Evolutionary conservation across 768 basidiomycete genomes (phyloP), one percentile per base, ranked within the genome.

Genomic region (Jaapia argillacea): DNA sequence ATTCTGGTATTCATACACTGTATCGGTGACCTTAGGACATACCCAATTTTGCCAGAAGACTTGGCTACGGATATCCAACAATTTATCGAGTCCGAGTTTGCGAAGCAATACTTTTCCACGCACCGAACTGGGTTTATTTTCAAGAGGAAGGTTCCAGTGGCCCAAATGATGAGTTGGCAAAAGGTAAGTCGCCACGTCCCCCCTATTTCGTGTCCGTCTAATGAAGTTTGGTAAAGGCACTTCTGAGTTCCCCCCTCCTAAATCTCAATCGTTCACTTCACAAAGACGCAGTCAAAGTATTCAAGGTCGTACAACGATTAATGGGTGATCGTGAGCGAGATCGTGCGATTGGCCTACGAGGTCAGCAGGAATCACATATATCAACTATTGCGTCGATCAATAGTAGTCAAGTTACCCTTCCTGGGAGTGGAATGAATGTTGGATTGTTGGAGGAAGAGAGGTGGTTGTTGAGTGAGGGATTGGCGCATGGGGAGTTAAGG

Each of bases 291-390:
- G 74, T 92, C 44, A 82, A 78, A 55, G 70, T 81, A 4, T 97
- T 96, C 74, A 89, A 85, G 56, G 79, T 88, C 22, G 75, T 94
- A 36, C 93, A 96, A 57, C 83, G 81, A 44, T 77, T 93, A 36
- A 97, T 96, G 91, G 90, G 90, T 28, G 92, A 96, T 55, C 74
- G 89, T 5, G 85, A 90, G 51, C 77, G 77, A 20, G 85, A 86
- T 46, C 74, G 68, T 45, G 59, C 70, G 3, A 63, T 70, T 16
- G 51, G 48, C 4, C 65, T 77, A 35, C 75, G 75, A 3, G 50
- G 59, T 6, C 46, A 47, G 36, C 53, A 58, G 45, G 24, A 21
- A n/a, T 16, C 16, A 16, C 37, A 10, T 21, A 7, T 22, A 12
- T 10, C 37, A 7, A 38, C 37, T 10, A 7, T 22, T 7, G 10